These are phyloP conservation scores for Aspergillus proliferans DNA, from an alignment of 2,329 filamentous ascomycete genomes.

Conservation along the genomic window DNA sequence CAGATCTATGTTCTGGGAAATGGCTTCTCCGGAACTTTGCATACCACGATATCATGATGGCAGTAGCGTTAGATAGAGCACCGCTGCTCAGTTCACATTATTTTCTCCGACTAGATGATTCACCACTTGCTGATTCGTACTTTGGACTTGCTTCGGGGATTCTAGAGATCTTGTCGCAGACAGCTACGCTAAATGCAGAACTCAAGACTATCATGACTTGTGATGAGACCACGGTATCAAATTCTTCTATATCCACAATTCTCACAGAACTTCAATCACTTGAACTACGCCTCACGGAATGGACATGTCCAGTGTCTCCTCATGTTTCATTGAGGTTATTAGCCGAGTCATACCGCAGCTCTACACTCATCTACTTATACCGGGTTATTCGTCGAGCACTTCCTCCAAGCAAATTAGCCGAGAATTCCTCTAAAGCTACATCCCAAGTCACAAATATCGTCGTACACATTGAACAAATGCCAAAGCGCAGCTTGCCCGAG, in stretches of 20 bases:
- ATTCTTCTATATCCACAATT: too few species aligned
- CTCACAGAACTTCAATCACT: neutral
- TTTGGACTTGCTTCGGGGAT: slow-evolving; percentile 8
- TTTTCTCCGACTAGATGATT: slow-evolving; percentile 4
- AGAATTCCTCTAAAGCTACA: neutral
- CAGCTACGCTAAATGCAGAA: slow-evolving; percentile 2
- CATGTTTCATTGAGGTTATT: slow-evolving; percentile 4
- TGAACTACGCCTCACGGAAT: slow-evolving; percentile 1
- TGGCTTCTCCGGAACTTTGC: slow-evolving; percentile 9
- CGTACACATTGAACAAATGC: neutral
- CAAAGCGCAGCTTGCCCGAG: neutral
- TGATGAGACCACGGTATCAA: too few species aligned
- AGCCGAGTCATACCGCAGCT: slow-evolving; percentile 7
- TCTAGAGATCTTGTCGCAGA: slow-evolving; percentile 1
- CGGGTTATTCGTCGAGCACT: slow-evolving; percentile 1
- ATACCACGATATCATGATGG: slow-evolving; percentile 7
- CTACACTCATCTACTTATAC: slow-evolving; percentile 5
- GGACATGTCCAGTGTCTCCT: slow-evolving; percentile 3
- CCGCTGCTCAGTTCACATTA: slow-evolving; percentile 3
- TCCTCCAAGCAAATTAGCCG: neutral
- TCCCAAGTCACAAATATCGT: neutral
- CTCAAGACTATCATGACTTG: neutral
- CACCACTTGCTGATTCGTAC: slow-evolving; percentile 2
- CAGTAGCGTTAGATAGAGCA: slow-evolving; percentile 4
- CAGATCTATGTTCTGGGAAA: slow-evolving; percentile 3